A percentile compares a stretch with the other conserved stretches of the same genome.
phyloP scores from a whole-genome alignment of 208 protist genomes.

The Sergeia podlipaevii region DNA sequence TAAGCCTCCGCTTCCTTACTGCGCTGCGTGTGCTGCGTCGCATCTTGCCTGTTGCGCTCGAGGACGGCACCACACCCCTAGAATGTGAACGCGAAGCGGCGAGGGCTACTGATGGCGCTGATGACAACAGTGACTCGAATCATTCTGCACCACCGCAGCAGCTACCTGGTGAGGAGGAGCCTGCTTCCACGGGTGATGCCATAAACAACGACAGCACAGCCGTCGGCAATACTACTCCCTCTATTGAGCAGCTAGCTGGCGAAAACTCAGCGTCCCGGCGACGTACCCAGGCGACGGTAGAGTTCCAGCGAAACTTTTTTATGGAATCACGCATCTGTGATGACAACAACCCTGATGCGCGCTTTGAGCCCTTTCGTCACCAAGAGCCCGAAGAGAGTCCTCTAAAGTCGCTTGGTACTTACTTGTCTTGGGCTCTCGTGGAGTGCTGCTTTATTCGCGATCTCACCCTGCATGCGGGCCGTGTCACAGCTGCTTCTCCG shows the following conservation, averaged over 20 bases:
- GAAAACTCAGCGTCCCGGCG: too few species aligned
- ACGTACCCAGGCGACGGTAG: constrained; percentile 41
- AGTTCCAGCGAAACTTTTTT: constrained; percentile 80
- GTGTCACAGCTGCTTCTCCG: constrained; percentile 5
- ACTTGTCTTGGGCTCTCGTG: constrained; percentile 61
- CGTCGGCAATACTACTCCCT: background rate
- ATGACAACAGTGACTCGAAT: background rate
- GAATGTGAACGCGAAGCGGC: background rate
- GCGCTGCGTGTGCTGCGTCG: constrained; percentile 59
- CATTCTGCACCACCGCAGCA: background rate
- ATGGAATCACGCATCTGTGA: constrained; percentile 58
- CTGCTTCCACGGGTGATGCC: too few species aligned
- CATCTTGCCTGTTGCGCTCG: constrained; percentile 65
- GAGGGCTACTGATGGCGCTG: background rate
- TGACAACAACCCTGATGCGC: constrained; percentile 34
- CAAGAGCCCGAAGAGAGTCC: constrained; percentile 12
- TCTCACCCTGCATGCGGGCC: constrained; percentile 41
- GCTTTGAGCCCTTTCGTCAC: constrained; percentile 35
- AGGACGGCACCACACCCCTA: constrained; percentile 34
- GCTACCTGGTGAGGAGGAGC: background rate
- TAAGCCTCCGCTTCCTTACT: constrained; percentile 37
- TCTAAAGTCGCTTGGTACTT: constrained; percentile 24
- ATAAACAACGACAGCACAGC: too few species aligned
- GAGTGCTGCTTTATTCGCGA: constrained; percentile 85
- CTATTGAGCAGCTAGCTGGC: too few species aligned